Evolutionary conservation across 208 protist species (phyloP).

Genomic region (Zelonia costaricensis): DNA sequence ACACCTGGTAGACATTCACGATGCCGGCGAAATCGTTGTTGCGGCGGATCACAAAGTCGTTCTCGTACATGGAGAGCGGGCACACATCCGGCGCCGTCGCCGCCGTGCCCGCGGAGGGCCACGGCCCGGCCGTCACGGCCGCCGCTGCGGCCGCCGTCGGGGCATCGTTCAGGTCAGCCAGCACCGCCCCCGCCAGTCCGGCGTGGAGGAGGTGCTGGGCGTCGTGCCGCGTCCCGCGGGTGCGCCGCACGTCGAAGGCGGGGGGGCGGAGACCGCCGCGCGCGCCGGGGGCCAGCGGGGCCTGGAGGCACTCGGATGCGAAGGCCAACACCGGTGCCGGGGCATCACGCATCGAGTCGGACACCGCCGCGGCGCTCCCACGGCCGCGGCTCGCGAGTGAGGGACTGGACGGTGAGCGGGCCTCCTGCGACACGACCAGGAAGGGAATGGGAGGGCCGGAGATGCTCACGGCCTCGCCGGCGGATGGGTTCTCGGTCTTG

Average conservation of each 20-base stretch:
- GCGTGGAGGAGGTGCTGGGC: too few relatives aligned
- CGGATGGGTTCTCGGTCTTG: constrained; percentile 2
- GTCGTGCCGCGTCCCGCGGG: too few relatives aligned
- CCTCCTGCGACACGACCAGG: background rate
- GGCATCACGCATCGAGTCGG: background rate
- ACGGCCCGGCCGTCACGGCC: background rate
- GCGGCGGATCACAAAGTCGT: constrained; percentile 35
- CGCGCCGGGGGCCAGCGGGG: too few relatives aligned
- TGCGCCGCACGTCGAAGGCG: too few relatives aligned
- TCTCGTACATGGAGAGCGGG: constrained; percentile 9
- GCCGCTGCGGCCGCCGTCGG: background rate
- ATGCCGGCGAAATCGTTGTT: constrained; percentile 35
- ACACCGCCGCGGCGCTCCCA: background rate
- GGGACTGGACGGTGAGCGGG: background rate
- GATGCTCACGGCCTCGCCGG: background rate
- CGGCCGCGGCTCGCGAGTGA: background rate
- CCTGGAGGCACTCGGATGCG: background rate
- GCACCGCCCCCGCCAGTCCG: background rate
- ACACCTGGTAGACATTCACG: constrained; percentile 72
- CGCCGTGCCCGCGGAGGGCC: background rate
- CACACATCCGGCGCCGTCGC: background rate
- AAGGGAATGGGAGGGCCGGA: background rate
- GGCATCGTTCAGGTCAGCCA: background rate
- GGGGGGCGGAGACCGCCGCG: too few relatives aligned
- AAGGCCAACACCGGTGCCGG: background rate